Conservation (phyloP, 2,329 filamentous ascomycete species). For the Hymenoscyphus fraxineus region DNA sequence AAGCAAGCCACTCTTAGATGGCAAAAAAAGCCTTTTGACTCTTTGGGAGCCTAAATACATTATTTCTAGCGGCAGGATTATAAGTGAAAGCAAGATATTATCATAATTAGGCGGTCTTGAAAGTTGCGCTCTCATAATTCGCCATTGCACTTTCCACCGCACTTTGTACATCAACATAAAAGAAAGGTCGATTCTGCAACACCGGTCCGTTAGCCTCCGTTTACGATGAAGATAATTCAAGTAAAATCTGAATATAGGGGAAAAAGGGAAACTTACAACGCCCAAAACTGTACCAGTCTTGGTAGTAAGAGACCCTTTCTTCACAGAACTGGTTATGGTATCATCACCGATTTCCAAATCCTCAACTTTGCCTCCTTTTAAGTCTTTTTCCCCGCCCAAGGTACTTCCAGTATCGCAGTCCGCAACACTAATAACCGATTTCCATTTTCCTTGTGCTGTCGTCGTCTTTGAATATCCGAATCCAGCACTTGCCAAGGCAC, state of each 20-base stretch:
- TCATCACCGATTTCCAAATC: constrained; percentile 22
- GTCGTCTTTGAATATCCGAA: constrained; percentile 70
- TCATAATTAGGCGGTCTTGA: not conserved
- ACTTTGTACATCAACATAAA: constrained; percentile 88
- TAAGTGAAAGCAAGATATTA: not conserved
- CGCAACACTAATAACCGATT: constrained; percentile 87
- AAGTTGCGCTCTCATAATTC: constrained; percentile 55
- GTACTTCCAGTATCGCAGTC: constrained; percentile 72
- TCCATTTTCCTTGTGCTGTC: constrained; percentile 52
- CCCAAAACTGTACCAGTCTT: constrained; percentile 33
- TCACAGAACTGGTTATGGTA: constrained; percentile 19
- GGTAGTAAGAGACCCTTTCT: constrained; percentile 9
- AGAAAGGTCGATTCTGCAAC: constrained; percentile 81
- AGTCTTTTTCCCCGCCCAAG: constrained; percentile 65
- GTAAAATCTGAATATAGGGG: not conserved
- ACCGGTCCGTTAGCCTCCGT: constrained; percentile 55
- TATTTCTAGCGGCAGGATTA: not conserved
- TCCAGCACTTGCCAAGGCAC: constrained; percentile 78
- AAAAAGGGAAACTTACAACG: constrained; percentile 45
- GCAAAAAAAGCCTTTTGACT: not conserved
- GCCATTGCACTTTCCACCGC: constrained; percentile 83
- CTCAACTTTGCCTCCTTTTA: constrained; percentile 37
- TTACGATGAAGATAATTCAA: no score
- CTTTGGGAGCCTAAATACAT: not conserved
- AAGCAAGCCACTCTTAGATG: no score